Conservation (phyloP, 2,329 filamentous ascomycete genomes). For the Myriosclerotinia duriaeana region DNA sequence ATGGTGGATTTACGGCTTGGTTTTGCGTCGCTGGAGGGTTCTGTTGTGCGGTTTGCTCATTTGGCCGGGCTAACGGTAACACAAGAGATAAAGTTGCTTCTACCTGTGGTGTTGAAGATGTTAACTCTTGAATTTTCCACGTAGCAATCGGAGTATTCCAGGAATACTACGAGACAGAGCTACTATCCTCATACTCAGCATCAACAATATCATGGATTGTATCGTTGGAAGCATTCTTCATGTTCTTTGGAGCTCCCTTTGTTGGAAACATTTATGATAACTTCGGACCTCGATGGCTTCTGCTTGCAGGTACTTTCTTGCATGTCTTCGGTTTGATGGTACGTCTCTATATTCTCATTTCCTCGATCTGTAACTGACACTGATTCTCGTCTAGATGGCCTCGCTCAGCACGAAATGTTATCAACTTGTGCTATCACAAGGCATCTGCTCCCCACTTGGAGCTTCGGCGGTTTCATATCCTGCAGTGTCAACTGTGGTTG, state of each 20-base stretch:
- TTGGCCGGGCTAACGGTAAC: constrained; percentile 48
- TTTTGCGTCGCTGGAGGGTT: constrained; percentile 50
- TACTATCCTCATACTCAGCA: constrained; percentile 49
- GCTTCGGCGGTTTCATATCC: neutral
- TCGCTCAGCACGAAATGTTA: constrained; percentile 47
- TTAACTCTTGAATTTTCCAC: neutral
- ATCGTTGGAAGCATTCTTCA: constrained; percentile 51
- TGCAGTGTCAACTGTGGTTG: neutral
- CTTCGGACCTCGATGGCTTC: constrained; percentile 40
- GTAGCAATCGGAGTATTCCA: constrained; percentile 53
- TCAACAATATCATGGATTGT: constrained; percentile 60
- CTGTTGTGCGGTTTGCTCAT: constrained; percentile 47
- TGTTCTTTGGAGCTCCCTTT: constrained; percentile 43
- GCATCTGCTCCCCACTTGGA: constrained; percentile 46
- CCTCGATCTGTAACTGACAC: neutral
- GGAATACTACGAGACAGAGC: constrained; percentile 52
- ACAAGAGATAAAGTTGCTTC: neutral
- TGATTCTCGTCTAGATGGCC: constrained; percentile 31
- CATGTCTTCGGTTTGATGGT: constrained; percentile 48
- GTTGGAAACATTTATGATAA: constrained; percentile 25
- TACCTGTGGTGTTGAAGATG: neutral
- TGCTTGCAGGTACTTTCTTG: constrained; percentile 46
- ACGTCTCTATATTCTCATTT: neutral
- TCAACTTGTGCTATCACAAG: constrained; percentile 55
- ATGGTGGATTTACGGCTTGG: constrained; percentile 56